phyloP scores from a whole-genome alignment of 2,329 filamentous ascomycete genomes.

The Zasmidium angulare region DNA sequence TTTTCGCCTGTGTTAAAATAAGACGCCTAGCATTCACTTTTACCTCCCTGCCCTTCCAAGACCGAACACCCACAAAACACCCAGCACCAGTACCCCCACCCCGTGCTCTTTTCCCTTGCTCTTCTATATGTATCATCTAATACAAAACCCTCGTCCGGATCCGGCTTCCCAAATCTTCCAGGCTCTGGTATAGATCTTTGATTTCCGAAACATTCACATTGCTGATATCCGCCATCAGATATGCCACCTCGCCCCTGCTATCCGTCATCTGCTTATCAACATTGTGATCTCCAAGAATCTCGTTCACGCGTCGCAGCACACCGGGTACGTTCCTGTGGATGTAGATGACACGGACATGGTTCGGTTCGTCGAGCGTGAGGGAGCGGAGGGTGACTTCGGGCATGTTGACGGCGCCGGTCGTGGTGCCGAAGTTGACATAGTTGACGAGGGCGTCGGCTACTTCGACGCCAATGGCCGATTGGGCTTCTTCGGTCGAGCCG shows the following conservation, averaged over 20 bases:
- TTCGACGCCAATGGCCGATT: constrained; percentile 92
- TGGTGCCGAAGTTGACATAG: constrained; percentile 95
- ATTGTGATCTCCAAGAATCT: constrained; percentile 91
- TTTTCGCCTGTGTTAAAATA: too few relatives aligned
- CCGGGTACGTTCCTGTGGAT: constrained; percentile 96
- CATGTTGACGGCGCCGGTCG: constrained; percentile 89
- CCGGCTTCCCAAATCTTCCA: constrained; percentile 66
- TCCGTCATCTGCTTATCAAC: constrained; percentile 99
- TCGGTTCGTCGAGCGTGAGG: constrained; percentile 83
- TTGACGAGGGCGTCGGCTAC: constrained; percentile 85
- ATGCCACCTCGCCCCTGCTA: constrained; percentile 88
- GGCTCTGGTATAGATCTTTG: constrained; percentile 77
- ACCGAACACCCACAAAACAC: too few relatives aligned
- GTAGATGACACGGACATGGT: constrained; percentile 91
- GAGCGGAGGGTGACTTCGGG: constrained; percentile 90
- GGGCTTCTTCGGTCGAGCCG: constrained; percentile 95
- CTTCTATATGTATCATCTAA: constrained; percentile 24
- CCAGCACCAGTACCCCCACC: too few relatives aligned
- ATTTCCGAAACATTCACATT: constrained; percentile 78
- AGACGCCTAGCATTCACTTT: too few relatives aligned
- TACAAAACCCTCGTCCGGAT: constrained; percentile 52
- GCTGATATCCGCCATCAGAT: constrained; percentile 97
- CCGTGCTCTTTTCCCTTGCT: too few relatives aligned
- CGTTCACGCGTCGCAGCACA: constrained; percentile 92
- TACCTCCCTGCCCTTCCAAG: too few relatives aligned